These are phyloP conservation scores for Trichoderma erinaceum DNA, from an alignment of 495 filamentous ascomycete species.

Conservation along the genomic window DNA sequence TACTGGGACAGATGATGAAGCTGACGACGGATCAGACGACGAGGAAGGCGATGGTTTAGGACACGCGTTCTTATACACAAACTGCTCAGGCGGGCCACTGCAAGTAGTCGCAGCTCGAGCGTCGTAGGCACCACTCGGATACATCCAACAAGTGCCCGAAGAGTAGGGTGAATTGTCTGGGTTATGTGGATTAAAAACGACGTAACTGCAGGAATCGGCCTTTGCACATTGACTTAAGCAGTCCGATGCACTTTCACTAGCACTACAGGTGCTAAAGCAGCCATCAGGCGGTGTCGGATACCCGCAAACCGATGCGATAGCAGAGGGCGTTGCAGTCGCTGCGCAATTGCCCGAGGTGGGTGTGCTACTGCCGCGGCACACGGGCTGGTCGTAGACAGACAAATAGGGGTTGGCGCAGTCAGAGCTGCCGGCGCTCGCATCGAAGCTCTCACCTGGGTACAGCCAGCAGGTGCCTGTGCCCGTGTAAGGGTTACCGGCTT, in stretches of 20 bases:
- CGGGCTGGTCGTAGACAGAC: slow-evolving; percentile 3
- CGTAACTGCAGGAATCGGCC: slow-evolving; percentile 9
- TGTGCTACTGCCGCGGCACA: background rate
- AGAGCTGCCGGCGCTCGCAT: background rate
- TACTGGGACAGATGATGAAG: background rate
- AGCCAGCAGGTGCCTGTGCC: slow-evolving; percentile 4
- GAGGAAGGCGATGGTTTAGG: slow-evolving; percentile 4
- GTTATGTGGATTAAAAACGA: slow-evolving; percentile 4
- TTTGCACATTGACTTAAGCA: slow-evolving; percentile 3
- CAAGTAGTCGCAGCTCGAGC: background rate
- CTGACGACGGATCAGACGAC: background rate
- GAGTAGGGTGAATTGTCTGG: slow-evolving; percentile 2
- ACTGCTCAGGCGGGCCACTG: slow-evolving; percentile 1
- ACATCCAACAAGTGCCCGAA: slow-evolving; percentile 11
- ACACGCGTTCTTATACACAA: slow-evolving; percentile 9
- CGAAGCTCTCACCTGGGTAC: slow-evolving; percentile 12
- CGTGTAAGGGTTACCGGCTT: background rate
- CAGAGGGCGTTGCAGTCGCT: background rate
- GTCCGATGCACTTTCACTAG: background rate
- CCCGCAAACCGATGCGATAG: slow-evolving; percentile 1
- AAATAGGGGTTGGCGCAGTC: slow-evolving; percentile 10
- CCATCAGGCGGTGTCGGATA: background rate
- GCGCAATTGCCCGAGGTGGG: slow-evolving; percentile 4
- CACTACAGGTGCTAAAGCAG: background rate
- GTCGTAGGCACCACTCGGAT: background rate